Percentiles rank a stretch among this genome's conserved stretches.
Conservation (phyloP, 1,284 basidiomycete genomes). For the Puccinia horiana region DNA sequence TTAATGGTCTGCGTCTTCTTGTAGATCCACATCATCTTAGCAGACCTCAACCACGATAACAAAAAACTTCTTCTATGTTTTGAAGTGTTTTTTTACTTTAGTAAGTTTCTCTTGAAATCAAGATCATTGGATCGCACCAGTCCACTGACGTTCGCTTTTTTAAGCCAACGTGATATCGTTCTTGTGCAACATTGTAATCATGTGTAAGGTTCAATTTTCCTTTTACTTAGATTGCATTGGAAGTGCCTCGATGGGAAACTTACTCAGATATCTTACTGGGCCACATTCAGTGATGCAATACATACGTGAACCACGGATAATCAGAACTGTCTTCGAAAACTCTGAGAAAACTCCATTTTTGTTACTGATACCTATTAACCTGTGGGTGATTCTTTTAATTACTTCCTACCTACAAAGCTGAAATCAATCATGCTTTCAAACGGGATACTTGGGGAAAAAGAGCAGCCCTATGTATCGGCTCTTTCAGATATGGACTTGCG, state of each 20-base stretch:
- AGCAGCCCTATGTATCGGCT: slow-evolving; percentile 23
- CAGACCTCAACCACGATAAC: neutral
- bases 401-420: neutral
- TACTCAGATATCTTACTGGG: neutral
- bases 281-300: slow-evolving; percentile 22
- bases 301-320: slow-evolving; percentile 14
- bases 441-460: neutral
- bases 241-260: neutral
- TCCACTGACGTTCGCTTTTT: neutral
- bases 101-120: neutral
- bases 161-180: slow-evolving; percentile 35
- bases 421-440: neutral
- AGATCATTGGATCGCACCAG: neutral
- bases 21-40: slow-evolving; percentile 33
- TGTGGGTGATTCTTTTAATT: neutral
- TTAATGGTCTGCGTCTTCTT: neutral
- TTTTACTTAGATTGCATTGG: neutral
- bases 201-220: slow-evolving; percentile 18
- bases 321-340: slow-evolving; percentile 2
- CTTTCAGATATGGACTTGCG: slow-evolving; percentile 36
- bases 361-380: slow-evolving; percentile 10
- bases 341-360: slow-evolving; percentile 12
- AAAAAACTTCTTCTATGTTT: slow-evolving; percentile 14
- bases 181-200: slow-evolving; percentile 25
- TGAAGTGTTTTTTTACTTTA: slow-evolving; percentile 36